Evolutionary conservation across 2,329 filamentous ascomycete genomes (phyloP), one percentile per base, ranked within the genome.

Genomic region (Colletotrichum graminicola): DNA sequence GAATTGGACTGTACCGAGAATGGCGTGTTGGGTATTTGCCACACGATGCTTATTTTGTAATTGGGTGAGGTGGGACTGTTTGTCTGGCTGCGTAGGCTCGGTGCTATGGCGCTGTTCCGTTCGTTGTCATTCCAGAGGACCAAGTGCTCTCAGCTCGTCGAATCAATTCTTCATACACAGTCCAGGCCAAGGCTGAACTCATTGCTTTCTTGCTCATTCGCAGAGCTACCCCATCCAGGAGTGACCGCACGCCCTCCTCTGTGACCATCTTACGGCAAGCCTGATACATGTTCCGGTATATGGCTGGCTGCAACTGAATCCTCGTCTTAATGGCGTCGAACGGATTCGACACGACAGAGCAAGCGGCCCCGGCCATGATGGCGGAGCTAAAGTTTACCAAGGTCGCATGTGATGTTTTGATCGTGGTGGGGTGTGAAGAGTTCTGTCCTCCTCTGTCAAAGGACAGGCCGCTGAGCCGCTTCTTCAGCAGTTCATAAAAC

Each of bases 271-370:
- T 87, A 77, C 86, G 88, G 51, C 88, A 90, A 0, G 95, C 94
- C 73, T 93, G 90, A 75, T 93, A 81, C 87, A 95, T 93, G 77
- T 98, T 98, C 43, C 87, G 86, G 78, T 98, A 99, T 68, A 89
- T 87, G 8, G 85, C 86, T 4, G 96, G 96, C 84, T 97, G 93
- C 43, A 99, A 86, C 83, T 99, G 96, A 75, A 99, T 90, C 61
- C 96, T 86, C 29, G 96, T 99, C 84, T 99, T 99, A 80, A 98
- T 91, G 0, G 94, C 94, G 81, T 99, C 96, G 77, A 98, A 98
- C 0, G 96, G 96, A 80, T 99, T 99, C 11, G 96, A 98, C 47
- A 98, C 87, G 5, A 92, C 91, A 0, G 95, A 98, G 66, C 94
- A 97, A 39, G 93, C 84, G 1, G 91, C 92, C 0, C 94, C 95